phyloP scores from a whole-genome alignment of 306 rosid species.

The Clitoria ternatea region DNA sequence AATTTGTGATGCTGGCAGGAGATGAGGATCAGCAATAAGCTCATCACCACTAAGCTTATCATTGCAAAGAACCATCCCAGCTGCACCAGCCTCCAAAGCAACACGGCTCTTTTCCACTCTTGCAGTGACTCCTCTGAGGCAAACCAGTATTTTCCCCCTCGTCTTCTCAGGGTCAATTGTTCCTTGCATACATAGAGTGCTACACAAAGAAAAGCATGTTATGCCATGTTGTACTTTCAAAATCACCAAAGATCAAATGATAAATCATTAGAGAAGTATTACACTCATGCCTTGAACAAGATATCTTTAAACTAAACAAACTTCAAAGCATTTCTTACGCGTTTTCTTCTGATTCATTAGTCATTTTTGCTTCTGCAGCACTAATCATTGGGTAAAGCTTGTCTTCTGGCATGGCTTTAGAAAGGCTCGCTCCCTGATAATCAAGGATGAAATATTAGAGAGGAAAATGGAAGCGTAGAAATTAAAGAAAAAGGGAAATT shows the following conservation, averaged over 20 bases:
- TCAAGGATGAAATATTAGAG: neutral
- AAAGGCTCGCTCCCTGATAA: slow-evolving; percentile 56
- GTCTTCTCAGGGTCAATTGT: slow-evolving; percentile 52
- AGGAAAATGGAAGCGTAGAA: neutral
- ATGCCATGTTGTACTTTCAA: neutral
- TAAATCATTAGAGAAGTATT: neutral
- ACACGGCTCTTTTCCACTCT: slow-evolving; percentile 52
- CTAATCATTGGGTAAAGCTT: slow-evolving; percentile 53
- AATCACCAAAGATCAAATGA: neutral
- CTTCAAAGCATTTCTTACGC: slow-evolving; percentile 41
- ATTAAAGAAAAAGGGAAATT: neutral
- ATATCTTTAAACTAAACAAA: neutral
- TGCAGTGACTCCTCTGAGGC: slow-evolving; percentile 38
- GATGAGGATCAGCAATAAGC: slow-evolving; percentile 45
- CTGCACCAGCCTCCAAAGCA: slow-evolving; percentile 61
- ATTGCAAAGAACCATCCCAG: slow-evolving; percentile 76
- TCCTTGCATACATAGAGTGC: slow-evolving; percentile 34
- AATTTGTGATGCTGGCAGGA: slow-evolving; percentile 56
- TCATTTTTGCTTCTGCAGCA: slow-evolving; percentile 37
- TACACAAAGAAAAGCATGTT: slow-evolving; percentile 10
- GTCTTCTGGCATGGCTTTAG: slow-evolving; percentile 29
- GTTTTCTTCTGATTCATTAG: neutral
- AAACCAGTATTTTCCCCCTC: slow-evolving; percentile 57
- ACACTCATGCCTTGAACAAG: neutral
- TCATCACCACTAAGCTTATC: slow-evolving; percentile 25